Percentiles rank a stretch among this genome's conserved stretches.
Evolutionary conservation across 2,329 filamentous ascomycete species (phyloP).

Genomic region (Dactylellina cionopaga): DNA sequence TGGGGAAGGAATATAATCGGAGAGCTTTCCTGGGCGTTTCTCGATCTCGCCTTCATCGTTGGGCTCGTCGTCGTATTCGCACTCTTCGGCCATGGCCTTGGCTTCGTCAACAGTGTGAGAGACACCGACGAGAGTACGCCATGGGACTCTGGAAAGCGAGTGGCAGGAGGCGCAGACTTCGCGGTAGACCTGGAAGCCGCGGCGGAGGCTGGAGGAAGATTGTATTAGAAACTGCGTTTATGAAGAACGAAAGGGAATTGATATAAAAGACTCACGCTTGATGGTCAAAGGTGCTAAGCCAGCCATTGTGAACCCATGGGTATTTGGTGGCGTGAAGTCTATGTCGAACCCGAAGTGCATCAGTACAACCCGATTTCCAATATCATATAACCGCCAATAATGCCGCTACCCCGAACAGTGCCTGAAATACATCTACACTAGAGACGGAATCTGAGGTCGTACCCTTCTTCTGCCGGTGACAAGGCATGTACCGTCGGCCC

Average conservation of each 20-base stretch:
- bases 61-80: constrained; percentile 98
- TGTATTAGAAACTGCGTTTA: background rate
- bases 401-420: no score
- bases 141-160: constrained; percentile 92
- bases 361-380: constrained; percentile 47
- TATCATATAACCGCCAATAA: constrained; percentile 53
- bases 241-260: background rate
- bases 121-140: constrained; percentile 87
- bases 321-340: constrained; percentile 93
- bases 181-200: constrained; percentile 99
- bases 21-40: constrained; percentile 98
- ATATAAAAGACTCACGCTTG: constrained; percentile 76
- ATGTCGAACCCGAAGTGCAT: constrained; percentile 57
- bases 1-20: constrained; percentile 91
- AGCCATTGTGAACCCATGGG: constrained; percentile 94
- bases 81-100: constrained; percentile 95
- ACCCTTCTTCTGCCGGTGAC: constrained; percentile 98
- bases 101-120: constrained; percentile 97
- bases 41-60: constrained; percentile 98
- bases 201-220: constrained; percentile 76
- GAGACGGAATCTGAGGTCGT: constrained; percentile 68
- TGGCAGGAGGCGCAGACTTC: constrained; percentile 99
- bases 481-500: constrained; percentile 86
- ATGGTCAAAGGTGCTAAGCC: constrained; percentile 96
- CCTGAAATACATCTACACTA: background rate